A percentile compares a stretch with the other conserved stretches of the same genome.
Conservation (phyloP, 192 early-diverging fungal species). For the Martensiomyces pterosporus region DNA sequence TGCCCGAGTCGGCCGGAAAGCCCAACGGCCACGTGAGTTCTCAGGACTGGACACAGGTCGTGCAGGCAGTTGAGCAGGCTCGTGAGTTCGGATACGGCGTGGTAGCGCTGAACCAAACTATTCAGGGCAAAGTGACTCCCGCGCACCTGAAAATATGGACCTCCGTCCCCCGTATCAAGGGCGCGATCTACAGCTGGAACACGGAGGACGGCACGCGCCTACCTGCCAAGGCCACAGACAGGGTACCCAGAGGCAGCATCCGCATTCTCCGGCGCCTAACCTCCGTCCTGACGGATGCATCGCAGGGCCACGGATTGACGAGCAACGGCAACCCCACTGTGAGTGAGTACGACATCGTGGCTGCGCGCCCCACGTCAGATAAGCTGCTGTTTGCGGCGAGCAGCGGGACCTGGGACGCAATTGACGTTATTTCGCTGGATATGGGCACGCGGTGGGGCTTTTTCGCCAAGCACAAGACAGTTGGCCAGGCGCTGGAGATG, state of each 20-base stretch:
- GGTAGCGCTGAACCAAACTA: constrained; percentile 41
- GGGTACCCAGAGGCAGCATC: constrained; percentile 19
- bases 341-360: constrained; percentile 40
- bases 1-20: constrained; percentile 37
- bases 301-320: constrained; percentile 30
- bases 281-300: constrained; percentile 25
- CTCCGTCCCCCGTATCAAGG: constrained; percentile 12
- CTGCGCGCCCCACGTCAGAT: constrained; percentile 35
- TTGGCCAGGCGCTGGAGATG: constrained; percentile 31
- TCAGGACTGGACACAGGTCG: constrained; percentile 34
- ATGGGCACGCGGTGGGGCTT: constrained; percentile 44
- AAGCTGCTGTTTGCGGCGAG: constrained; percentile 34
- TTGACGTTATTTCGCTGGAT: constrained; percentile 43
- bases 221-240: background rate
- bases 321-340: constrained; percentile 12
- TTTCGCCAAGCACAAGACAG: constrained; percentile 43
- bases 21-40: constrained; percentile 17
- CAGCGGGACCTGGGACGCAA: constrained; percentile 31
- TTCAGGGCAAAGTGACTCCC: constrained; percentile 23
- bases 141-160: constrained; percentile 38
- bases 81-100: constrained; percentile 34
- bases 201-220: constrained; percentile 17
- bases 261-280: constrained; percentile 42
- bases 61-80: constrained; percentile 35
- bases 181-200: constrained; percentile 28